A percentile compares a stretch with the other conserved stretches of the same genome.
These are phyloP conservation scores for Lathyrus sativus DNA, from an alignment of 306 rosid species.

Conservation along the genomic window DNA sequence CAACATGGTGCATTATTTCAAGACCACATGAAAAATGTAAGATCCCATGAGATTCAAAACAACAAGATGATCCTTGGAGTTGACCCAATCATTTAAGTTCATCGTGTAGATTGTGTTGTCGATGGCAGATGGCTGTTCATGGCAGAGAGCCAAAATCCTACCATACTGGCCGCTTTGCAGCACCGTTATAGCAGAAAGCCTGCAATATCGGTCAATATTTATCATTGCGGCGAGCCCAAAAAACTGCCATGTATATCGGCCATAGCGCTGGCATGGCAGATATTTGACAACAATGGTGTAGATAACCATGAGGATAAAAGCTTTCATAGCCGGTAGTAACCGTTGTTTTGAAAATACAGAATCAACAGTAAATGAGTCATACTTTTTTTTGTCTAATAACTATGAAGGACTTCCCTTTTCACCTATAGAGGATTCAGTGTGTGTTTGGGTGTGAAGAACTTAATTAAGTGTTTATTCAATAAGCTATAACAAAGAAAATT, in stretches of 20 bases:
- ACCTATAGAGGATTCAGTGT: neutral
- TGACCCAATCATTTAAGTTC: neutral
- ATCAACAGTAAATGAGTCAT: neutral
- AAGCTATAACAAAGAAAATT: neutral
- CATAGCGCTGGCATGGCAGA: too few species aligned
- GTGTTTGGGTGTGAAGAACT: neutral
- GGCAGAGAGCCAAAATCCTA: too few species aligned
- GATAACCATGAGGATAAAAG: neutral
- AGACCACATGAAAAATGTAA: constrained; percentile 1
- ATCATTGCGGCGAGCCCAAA: too few species aligned
- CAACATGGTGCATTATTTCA: constrained; percentile 6
- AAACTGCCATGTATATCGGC: too few species aligned
- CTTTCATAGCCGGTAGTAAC: neutral
- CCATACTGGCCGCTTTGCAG: too few species aligned
- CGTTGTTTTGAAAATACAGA: neutral
- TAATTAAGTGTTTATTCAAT: neutral
- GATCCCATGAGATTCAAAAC: constrained; percentile 1
- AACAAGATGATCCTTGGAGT: constrained; percentile 2
- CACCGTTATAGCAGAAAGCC: too few species aligned
- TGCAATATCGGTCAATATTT: too few species aligned
- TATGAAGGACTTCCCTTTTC: neutral
- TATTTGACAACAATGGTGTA: neutral
- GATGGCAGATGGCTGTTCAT: too few species aligned
- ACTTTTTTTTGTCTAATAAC: neutral
- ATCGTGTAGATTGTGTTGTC: too few species aligned